phyloP scores from a whole-genome alignment of 2,329 filamentous ascomycete genomes.

The Aspergillus carbonarius region DNA sequence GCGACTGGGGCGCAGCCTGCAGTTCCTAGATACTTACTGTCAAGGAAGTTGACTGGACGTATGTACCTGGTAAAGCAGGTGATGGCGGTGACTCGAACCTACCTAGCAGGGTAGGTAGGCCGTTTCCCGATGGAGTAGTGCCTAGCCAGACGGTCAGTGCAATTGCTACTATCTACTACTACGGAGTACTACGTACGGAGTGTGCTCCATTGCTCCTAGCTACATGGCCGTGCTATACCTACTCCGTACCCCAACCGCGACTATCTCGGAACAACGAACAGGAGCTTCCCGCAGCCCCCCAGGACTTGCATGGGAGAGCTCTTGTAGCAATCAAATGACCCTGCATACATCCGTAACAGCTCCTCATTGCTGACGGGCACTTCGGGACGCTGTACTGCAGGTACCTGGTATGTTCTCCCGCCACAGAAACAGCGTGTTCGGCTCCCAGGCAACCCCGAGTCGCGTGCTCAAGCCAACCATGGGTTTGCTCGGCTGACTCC shows the following conservation, averaged over 20 bases:
- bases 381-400: constrained; percentile 4
- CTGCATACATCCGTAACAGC: constrained; percentile 1
- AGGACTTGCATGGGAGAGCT: neutral
- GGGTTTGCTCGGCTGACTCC: constrained; percentile 8
- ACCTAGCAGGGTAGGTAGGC: neutral
- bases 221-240: neutral
- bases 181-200: no score
- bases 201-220: neutral
- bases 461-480: constrained; percentile 4
- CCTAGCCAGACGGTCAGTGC: neutral
- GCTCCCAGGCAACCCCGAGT: constrained; percentile 7
- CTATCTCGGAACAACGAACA: neutral
- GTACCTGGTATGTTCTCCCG: constrained; percentile 1
- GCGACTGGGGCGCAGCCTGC: constrained; percentile 6
- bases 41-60: neutral
- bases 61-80: neutral
- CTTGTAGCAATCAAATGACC: constrained; percentile 1
- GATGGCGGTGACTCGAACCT: neutral
- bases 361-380: neutral
- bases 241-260: neutral
- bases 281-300: neutral
- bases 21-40: neutral
- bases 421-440: constrained; percentile 1
- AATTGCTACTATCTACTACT: neutral
- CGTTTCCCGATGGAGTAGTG: neutral